Base-by-base conservation (phyloP, 805 yeast species). In the Wickerhamiella domercqiae region DNA sequence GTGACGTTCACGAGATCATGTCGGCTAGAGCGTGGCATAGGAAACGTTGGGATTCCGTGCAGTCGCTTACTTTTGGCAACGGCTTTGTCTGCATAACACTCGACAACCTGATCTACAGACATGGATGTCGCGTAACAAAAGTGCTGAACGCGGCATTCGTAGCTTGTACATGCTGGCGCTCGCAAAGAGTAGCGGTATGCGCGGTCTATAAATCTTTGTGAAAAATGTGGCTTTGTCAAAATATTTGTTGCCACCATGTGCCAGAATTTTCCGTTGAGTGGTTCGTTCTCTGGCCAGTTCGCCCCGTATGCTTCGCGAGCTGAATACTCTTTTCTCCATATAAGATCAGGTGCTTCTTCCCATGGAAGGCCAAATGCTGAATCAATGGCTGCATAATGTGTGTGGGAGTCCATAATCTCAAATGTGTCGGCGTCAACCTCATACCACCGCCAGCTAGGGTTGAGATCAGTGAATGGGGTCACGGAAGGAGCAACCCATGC, bases 401-500 rank as follows among this genome's bases (percentile, higher is more conserved):
- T 73, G 57, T 52, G 64, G 2, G 74, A 62, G 49, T 76, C 70
- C 63, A 72, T 62, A 42, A 76, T 60, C 44, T 67, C 67, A 58
- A 72, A 73, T 5, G 78, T 66, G 44, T 66, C 55, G 19, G 66
- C 59, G 51, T 75, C 80, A 39, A 76, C 73, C 46, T 70, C 71
- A 47, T 75, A 76, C 56, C 73, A 75, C 54, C 78, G 66, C 78
- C 79, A 76, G 18, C 73, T 64, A 7, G 83, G 83, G 53, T 76
- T 76, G 45, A 67, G 64, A 34, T 69, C 61, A 7, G 60, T 54
- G 49, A 64, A 60, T 6, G 81, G 78, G 5, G 80, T 73, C 21
- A 75, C 67, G 0, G 79, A 70, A 42, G 71, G 81, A 2, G 69
- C 63, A 40, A 75, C 64, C 73, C 75, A 74, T 1, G 77, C 74